Conservation (phyloP, 805 yeast species). For the Scheffersomyces ergatensis region DNA sequence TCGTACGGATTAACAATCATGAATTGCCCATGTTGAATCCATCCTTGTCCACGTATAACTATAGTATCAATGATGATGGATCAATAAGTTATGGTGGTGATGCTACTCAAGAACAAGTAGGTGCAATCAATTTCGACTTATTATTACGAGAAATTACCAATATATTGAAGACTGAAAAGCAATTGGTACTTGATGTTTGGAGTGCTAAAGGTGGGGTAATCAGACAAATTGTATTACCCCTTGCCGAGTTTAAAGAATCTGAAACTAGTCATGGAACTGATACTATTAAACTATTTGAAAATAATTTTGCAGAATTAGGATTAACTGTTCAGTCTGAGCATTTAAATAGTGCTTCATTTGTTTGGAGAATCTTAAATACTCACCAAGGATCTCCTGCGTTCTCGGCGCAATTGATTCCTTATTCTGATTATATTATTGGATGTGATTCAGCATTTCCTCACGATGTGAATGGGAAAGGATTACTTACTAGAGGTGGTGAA, state of each 20-base stretch:
- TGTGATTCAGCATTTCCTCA: conserved; percentile 55
- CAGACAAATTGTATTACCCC: conserved; percentile 27
- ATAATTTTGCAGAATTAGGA: conserved; percentile 54
- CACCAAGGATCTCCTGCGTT: conserved; percentile 80
- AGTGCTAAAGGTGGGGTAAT: conserved; percentile 77
- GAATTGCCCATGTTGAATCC: conserved; percentile 47
- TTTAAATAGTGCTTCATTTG: conserved; percentile 69
- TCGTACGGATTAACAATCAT: conserved; percentile 75
- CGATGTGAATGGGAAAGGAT: conserved; percentile 55
- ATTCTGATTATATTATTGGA: conserved; percentile 85
- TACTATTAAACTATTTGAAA: conserved; percentile 14
- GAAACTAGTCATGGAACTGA: conserved; percentile 1
- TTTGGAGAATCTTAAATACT: conserved; percentile 81
- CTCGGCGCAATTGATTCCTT: conserved; percentile 76
- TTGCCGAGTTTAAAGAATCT: conserved; percentile 10
- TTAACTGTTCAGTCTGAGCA: conserved; percentile 77
- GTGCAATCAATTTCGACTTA: conserved; percentile 39
- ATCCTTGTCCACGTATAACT: conserved; percentile 22
- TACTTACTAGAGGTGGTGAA: conserved; percentile 86
- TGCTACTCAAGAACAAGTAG: conserved; percentile 30
- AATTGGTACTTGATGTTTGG: conserved; percentile 68
- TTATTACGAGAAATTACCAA: conserved; percentile 42
- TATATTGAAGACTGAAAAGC: conserved; percentile 25
- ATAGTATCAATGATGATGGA: conserved; percentile 40
- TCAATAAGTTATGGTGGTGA: conserved; percentile 34